Percentiles rank a stretch among this genome's conserved stretches.
phyloP scores from a whole-genome alignment of 257 asterid genomes.

The Rhazya stricta region DNA sequence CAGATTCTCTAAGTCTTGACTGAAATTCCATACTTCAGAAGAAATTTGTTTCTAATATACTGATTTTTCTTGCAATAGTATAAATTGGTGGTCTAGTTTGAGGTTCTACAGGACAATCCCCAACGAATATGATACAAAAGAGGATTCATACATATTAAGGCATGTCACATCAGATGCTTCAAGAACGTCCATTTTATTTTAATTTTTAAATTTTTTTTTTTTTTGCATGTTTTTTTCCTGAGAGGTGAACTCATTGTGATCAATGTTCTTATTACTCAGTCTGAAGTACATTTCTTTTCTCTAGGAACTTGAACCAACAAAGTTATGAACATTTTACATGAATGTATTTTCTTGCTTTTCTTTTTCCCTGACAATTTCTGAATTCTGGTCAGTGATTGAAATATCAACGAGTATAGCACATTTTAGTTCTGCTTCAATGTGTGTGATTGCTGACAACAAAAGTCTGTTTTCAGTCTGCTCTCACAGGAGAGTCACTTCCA shows the following conservation, averaged over 20 bases:
- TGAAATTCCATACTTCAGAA: neutral
- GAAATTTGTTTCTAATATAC: neutral
- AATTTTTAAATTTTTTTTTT: too few species aligned
- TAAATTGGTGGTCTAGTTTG: neutral
- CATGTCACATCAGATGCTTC: neutral
- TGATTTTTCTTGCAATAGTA: neutral
- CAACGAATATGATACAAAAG: neutral
- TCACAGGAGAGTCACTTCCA: constrained; percentile 42
- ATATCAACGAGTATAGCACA: neutral
- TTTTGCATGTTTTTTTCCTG: neutral
- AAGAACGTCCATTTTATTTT: neutral
- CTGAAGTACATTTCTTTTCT: neutral
- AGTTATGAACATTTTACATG: neutral
- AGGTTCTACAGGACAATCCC: neutral
- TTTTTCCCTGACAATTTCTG: neutral
- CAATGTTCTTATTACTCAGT: neutral
- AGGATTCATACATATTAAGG: too few species aligned
- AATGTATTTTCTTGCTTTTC: neutral
- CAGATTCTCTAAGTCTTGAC: neutral
- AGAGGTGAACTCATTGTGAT: neutral
- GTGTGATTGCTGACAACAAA: neutral
- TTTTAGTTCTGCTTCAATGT: neutral
- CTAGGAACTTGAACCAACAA: neutral
- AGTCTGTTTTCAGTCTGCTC: constrained; percentile 29
- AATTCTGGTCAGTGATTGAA: neutral